Percentiles rank a stretch among this genome's conserved stretches.
These are phyloP conservation scores for Leccinum cinnamomeum DNA, from an alignment of 1,284 basidiomycete species.

Conservation along the genomic window DNA sequence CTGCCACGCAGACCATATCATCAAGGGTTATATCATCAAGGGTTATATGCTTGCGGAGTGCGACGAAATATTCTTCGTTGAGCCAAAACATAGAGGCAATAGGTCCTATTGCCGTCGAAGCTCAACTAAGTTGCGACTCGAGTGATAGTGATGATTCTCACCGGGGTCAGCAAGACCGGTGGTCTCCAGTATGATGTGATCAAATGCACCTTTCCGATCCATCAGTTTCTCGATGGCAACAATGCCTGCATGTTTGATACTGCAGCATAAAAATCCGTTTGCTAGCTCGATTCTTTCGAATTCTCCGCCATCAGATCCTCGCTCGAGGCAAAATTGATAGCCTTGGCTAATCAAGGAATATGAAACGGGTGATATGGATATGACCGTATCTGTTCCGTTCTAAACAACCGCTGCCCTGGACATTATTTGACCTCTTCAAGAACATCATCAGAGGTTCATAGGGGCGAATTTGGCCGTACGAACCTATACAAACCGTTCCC, in stretches of 20 bases:
- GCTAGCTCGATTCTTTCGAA: constrained; percentile 80
- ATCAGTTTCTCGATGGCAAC: constrained; percentile 90
- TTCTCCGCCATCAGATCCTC: constrained; percentile 60
- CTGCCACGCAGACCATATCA: constrained; percentile 88
- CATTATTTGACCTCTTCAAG: constrained; percentile 64
- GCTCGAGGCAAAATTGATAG: constrained; percentile 73
- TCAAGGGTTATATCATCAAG: constrained; percentile 49
- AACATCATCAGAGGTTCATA: constrained; percentile 5
- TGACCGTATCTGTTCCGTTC: constrained; percentile 29
- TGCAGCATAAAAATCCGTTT: constrained; percentile 94
- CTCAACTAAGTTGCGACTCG: neutral
- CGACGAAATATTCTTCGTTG: constrained; percentile 82
- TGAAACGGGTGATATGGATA: constrained; percentile 30
- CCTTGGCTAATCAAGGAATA: constrained; percentile 50
- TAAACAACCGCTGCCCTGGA: too few relatives aligned
- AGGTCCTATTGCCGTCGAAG: constrained; percentile 45
- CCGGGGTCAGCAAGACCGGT: constrained; percentile 94
- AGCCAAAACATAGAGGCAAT: constrained; percentile 91
- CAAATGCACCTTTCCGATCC: constrained; percentile 80
- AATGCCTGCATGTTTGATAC: constrained; percentile 87
- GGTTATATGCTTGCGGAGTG: constrained; percentile 68
- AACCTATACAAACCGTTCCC: constrained; percentile 90
- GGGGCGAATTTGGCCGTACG: constrained; percentile 26
- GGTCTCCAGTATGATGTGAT: constrained; percentile 91
- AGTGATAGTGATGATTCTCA: constrained; percentile 29